Evolutionary conservation across 805 yeast species (phyloP), one percentile per base, ranked within the genome.

Genomic region (Wickerhamomyces sydowiorum): DNA sequence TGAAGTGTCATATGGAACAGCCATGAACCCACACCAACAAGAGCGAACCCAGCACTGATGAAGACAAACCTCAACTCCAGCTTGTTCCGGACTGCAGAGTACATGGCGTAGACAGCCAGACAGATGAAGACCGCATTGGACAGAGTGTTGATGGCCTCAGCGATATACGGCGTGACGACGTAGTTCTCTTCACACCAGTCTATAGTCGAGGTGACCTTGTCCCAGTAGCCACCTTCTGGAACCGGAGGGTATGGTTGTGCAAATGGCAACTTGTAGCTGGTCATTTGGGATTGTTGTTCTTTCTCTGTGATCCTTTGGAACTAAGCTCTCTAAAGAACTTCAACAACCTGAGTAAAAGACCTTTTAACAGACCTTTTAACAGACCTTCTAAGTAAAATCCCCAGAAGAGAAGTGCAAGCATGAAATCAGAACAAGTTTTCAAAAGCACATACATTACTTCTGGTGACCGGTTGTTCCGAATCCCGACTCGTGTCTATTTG

Each of bases 131-230:
- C 67, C 2, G 72, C 63, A 49, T 93, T 93, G 34, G 99, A 88
- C 22, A 80, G 53, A 3, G 97, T 86, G 59, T 93, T 93, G 45
- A 91, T 73, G 43, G 87, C 84, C 61, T 93, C 99, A 4, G 98
- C 97, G 40, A 93, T 72, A 56, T 86, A 93, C 12, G 75, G 75
- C 12, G 91, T 75, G 2, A 90, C 86, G 10, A 89, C 91, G 59
- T 91, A 91, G 66, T 91, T 91, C 62, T 93, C 98, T 57, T 91
- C 99, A 65, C 99, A 91, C 98, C 98, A 91, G 58, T 91, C 99
- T 30, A 93, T 93, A n/a, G 98, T 90, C 30, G 96, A 77, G 0
- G 98, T 89, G 3, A 86, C 85, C 5, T 69, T 65, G 1, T 93
- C 93, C 96, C 96, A 87, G 59, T 62, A 80, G 1, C 89, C 90